Conservation (phyloP, 2,329 filamentous ascomycete species). For the Phialophora expanda region DNA sequence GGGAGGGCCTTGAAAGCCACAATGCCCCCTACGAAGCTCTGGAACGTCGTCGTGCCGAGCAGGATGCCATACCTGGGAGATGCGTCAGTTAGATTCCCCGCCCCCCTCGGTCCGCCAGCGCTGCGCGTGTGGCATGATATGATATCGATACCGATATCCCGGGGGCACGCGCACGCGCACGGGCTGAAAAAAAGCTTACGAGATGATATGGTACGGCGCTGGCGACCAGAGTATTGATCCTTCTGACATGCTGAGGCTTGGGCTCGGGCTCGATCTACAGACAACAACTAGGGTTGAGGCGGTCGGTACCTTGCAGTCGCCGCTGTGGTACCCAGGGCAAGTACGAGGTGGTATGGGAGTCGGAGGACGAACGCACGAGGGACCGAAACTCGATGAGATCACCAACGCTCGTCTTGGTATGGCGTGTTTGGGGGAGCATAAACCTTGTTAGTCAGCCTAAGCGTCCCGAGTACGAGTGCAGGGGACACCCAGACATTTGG, state of each 20-base stretch:
- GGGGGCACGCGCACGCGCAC: too few relatives aligned
- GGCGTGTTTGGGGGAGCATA: too few relatives aligned
- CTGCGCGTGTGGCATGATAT: neutral
- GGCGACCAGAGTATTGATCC: slow-evolving; percentile 63
- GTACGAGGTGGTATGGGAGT: neutral
- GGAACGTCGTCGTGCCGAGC: slow-evolving; percentile 84
- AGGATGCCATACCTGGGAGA: slow-evolving; percentile 78
- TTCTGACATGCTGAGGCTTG: slow-evolving; percentile 44
- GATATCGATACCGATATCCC: too few relatives aligned
- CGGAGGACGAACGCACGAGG: neutral
- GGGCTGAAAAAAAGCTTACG: too few relatives aligned
- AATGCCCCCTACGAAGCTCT: slow-evolving; percentile 71
- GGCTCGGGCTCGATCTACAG: neutral
- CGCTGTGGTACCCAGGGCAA: neutral
- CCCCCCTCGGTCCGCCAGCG: neutral
- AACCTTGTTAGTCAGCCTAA: too few relatives aligned
- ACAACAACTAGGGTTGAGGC: neutral
- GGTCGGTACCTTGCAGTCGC: neutral
- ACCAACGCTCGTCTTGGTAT: neutral
- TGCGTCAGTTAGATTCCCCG: slow-evolving; percentile 9
- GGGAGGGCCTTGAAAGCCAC: slow-evolving; percentile 78
- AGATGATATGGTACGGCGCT: slow-evolving; percentile 76
- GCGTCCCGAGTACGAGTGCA: too few relatives aligned
- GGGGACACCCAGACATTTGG: too few relatives aligned
- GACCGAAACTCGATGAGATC: neutral